A percentile compares a stretch with the other conserved stretches of the same genome.
Evolutionary conservation across 2,329 filamentous ascomycete genomes (phyloP).

Genomic region (Pochonia chlamydosporia): DNA sequence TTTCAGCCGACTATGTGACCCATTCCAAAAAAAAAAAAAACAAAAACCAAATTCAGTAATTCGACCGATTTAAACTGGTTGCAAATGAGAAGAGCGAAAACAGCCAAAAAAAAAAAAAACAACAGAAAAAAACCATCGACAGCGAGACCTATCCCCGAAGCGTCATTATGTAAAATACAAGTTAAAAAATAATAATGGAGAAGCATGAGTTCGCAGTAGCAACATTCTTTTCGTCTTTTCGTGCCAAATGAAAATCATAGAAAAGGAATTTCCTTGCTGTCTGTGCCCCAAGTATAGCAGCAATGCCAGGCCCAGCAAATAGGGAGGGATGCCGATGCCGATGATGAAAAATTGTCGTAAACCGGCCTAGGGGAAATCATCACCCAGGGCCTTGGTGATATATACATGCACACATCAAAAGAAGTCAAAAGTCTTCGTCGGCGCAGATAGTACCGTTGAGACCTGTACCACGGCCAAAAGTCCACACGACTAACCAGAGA

Average conservation of each 20-base stretch:
- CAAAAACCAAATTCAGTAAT: neutral
- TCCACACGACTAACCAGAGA: constrained; percentile 26
- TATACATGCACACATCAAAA: neutral
- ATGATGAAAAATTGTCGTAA: neutral
- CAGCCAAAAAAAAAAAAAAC: neutral
- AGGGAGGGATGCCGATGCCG: neutral
- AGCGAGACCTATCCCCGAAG: constrained; percentile 8
- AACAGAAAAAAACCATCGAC: neutral
- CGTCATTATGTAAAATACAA: constrained; percentile 16
- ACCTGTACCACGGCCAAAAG: neutral
- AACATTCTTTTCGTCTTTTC: neutral
- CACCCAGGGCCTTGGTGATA: neutral
- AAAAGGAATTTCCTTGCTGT: neutral
- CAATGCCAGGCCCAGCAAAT: neutral
- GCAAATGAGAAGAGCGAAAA: neutral
- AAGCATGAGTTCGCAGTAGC: no score
- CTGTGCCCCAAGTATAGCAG: neutral
- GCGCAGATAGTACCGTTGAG: neutral
- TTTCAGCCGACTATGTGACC: neutral
- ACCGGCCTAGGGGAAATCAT: neutral
- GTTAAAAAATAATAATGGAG: constrained; percentile 6
- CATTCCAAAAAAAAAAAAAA: neutral
- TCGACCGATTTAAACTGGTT: neutral
- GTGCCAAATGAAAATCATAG: neutral
- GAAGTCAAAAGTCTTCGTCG: neutral